A percentile compares a stretch with the other conserved stretches of the same genome.
phyloP scores from a whole-genome alignment of 2,329 filamentous ascomycete species.

The Colletotrichum siamense region DNA sequence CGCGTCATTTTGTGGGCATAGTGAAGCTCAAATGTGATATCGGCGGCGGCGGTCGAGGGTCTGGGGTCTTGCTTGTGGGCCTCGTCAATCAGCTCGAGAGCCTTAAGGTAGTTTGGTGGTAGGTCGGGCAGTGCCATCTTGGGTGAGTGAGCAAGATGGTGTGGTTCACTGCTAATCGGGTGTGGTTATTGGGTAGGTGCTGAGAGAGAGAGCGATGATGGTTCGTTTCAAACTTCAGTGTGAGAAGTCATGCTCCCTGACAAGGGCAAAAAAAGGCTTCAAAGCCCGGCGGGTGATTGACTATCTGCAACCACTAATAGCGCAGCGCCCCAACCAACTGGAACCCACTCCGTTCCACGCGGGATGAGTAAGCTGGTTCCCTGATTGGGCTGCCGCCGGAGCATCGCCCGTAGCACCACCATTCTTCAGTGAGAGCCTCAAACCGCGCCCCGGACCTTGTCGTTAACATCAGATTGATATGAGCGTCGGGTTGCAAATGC shows the following conservation, averaged over 20 bases:
- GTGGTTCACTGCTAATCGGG: not conserved
- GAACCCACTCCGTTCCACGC: not conserved
- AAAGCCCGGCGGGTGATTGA: not conserved
- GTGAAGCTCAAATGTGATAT: conserved; percentile 78
- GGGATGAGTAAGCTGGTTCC: conserved; percentile 13
- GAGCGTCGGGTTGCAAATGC: not conserved
- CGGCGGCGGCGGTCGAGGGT: conserved; percentile 37
- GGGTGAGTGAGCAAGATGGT: not conserved
- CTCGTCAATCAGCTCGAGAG: conserved; percentile 73
- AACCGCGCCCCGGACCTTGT: conserved; percentile 6
- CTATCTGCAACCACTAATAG: not conserved
- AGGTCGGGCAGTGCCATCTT: conserved; percentile 33
- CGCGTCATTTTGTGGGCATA: conserved; percentile 81
- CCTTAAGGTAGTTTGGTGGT: conserved; percentile 49
- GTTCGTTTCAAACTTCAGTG: not conserved
- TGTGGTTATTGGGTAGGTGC: not conserved
- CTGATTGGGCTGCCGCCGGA: not conserved
- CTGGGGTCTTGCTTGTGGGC: conserved; percentile 52
- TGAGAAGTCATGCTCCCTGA: not conserved
- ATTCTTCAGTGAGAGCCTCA: not conserved
- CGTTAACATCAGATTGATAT: not conserved
- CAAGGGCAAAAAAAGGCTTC: not conserved
- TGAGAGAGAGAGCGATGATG: not conserved
- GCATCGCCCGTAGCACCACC: not conserved
- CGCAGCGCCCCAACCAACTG: not conserved